Evolutionary conservation across 768 basidiomycete species (phyloP).

Genomic region (Pleurotus ostreatus): DNA sequence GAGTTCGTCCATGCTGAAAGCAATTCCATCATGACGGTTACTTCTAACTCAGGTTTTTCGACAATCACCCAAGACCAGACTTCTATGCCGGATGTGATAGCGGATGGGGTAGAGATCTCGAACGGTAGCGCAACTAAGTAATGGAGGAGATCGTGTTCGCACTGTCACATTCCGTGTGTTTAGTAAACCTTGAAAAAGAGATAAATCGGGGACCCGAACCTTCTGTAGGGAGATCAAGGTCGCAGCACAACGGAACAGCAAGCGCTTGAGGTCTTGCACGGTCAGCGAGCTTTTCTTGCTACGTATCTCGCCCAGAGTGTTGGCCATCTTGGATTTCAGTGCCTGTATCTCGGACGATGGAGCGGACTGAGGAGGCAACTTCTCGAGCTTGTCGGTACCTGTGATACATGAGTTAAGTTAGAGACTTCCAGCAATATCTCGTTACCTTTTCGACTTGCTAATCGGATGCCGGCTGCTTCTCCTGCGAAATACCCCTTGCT

Average conservation of each 20-base stretch:
- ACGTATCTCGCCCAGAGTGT: constrained; percentile 63
- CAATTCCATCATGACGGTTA: constrained; percentile 82
- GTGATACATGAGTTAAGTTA: constrained; percentile 2
- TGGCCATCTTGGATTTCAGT: constrained; percentile 64
- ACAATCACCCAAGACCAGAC: constrained; percentile 96
- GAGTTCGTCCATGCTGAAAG: constrained; percentile 84
- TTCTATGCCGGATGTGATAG: constrained; percentile 85
- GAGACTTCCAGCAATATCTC: neutral
- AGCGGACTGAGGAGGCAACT: constrained; percentile 54
- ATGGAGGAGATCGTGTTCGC: constrained; percentile 81
- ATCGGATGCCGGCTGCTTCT: constrained; percentile 76
- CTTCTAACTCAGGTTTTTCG: constrained; percentile 77
- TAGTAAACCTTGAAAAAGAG: neutral
- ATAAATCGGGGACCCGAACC: constrained; percentile 31
- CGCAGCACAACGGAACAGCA: constrained; percentile 85
- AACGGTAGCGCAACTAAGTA: constrained; percentile 87
- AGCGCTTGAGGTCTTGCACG: constrained; percentile 76
- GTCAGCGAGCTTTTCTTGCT: constrained; percentile 70
- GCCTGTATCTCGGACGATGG: constrained; percentile 59
- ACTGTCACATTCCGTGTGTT: constrained; percentile 35
- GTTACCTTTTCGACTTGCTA: constrained; percentile 64
- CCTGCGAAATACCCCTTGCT: constrained; percentile 89
- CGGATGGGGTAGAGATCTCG: constrained; percentile 81
- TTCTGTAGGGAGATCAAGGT: constrained; percentile 66
- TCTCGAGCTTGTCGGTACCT: constrained; percentile 61